Base-by-base conservation (phyloP, 257 asterid genomes). In the Solanum peruvianum region DNA sequence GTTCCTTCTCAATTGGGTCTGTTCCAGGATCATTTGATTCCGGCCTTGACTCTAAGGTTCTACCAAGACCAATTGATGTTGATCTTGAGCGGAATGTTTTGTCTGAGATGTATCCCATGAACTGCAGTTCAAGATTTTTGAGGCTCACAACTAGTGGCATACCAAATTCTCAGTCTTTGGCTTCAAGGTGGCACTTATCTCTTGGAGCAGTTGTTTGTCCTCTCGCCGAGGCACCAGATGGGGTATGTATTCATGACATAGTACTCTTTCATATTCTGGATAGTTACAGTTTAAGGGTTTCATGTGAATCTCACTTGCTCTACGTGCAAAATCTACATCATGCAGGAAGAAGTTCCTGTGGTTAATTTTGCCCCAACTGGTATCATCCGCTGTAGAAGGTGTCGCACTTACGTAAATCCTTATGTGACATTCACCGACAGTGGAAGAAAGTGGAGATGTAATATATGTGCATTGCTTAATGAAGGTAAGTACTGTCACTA, bases 121-220 rank as follows among this genome's bases (percentile, higher is more conserved):
- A 94, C 91, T 96, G 98, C 85, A 86, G 87, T 86, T 88, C 95
- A 70, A 94, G 95, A 87, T 93, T 90, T 87, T 31, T 95, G 66
- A 93, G 96, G 85, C 88, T 96, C 47, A 93, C 98, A 20, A 96
- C 98, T 58, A 89, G 95, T 90, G 98, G 94, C 47, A 87, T 95
- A 62, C 98, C 98, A 42, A 94, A 90, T 88, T 93, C 97, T 85
- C 97, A 91, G 88, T 93, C 96, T 67, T 87, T 96, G 93, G 92
- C 93, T 80, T 96, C 98, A 21, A 91, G 98, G 86, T 96, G 99
- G 99, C 97, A 96, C 89, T 92, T 96, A 90, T 95, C 98, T 87
- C 89, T 96, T 76, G 99, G 99, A 90, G 98, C 98, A 16, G 94
- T 96, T 88, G 98, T 96, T 64, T 95, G 98, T 88, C 98, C 99